Percentiles rank a stretch among this genome's conserved stretches.
Evolutionary conservation across 352 stramenopile species (phyloP).

Genomic region (Phytophthora palmivora): DNA sequence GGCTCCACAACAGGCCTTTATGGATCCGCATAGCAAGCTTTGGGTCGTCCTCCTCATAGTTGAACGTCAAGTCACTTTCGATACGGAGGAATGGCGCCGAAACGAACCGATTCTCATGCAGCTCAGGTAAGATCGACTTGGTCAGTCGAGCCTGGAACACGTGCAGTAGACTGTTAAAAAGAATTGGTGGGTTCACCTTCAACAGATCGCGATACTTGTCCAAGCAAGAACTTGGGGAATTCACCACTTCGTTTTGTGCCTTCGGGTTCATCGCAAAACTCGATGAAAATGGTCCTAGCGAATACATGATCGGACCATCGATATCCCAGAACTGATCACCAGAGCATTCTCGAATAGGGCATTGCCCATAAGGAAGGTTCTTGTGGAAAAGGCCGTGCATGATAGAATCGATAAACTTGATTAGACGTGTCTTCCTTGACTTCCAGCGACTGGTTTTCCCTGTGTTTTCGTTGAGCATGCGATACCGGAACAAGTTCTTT

Average conservation of each 20-base stretch:
- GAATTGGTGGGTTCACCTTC: constrained; percentile 56
- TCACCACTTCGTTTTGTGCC: constrained; percentile 20
- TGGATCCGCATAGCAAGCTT: constrained; percentile 59
- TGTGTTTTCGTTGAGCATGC: constrained; percentile 58
- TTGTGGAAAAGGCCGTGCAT: constrained; percentile 70
- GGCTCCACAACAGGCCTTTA: constrained; percentile 44
- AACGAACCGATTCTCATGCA: constrained; percentile 61
- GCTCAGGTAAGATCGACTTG: constrained; percentile 56
- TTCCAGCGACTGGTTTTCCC: constrained; percentile 57
- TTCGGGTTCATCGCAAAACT: constrained; percentile 58
- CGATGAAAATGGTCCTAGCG: constrained; percentile 65
- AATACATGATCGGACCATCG: constrained; percentile 67
- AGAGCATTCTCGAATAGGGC: constrained; percentile 45
- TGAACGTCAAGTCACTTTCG: constrained; percentile 63
- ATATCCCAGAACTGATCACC: constrained; percentile 82
- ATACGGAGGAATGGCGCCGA: constrained; percentile 64
- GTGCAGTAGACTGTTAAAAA: constrained; percentile 68
- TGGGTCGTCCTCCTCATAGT: constrained; percentile 54
- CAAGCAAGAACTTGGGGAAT: constrained; percentile 24
- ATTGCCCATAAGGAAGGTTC: constrained; percentile 37
- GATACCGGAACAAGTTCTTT: constrained; percentile 77
- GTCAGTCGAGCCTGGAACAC: constrained; percentile 62
- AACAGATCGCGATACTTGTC: constrained; percentile 60
- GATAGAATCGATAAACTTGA: constrained; percentile 75
- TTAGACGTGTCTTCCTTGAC: constrained; percentile 58